A percentile compares a stretch with the other conserved stretches of the same genome.
Evolutionary conservation across 495 filamentous ascomycete genomes (phyloP).

Genomic region (Parathielavia hyrcaniae): DNA sequence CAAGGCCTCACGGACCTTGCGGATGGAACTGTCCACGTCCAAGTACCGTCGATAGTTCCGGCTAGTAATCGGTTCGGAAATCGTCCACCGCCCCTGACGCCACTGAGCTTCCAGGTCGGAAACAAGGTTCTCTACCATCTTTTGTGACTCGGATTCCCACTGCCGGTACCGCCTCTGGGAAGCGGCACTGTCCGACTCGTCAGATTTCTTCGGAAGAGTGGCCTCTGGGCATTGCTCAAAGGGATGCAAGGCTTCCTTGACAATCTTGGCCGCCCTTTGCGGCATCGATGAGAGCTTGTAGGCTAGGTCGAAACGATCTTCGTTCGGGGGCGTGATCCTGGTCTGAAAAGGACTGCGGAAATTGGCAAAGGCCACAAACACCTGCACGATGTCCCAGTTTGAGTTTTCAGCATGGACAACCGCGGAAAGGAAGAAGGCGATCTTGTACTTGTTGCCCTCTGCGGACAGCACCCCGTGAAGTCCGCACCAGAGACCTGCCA

Average conservation of each 20-base stretch:
- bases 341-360: background rate
- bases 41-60: background rate
- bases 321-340: conserved; percentile 6
- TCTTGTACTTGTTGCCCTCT: conserved; percentile 15
- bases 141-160: background rate
- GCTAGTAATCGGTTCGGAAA: background rate
- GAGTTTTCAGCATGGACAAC: conserved; percentile 14
- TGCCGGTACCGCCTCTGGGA: background rate
- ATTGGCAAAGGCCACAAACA: conserved; percentile 18
- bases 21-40: background rate
- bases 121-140: background rate
- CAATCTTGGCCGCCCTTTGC: background rate
- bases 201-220: background rate
- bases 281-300: background rate
- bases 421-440: conserved; percentile 18
- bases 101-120: conserved; percentile 5
- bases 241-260: background rate
- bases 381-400: conserved; percentile 13
- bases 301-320: conserved; percentile 2
- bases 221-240: background rate
- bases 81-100: background rate
- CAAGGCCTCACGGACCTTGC: background rate
- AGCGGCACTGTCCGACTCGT: background rate
- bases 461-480: conserved; percentile 8
- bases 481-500: conserved; percentile 15